Conservation (phyloP, 164 flowering plant genomes). For the Stephania yunnanensis region DNA sequence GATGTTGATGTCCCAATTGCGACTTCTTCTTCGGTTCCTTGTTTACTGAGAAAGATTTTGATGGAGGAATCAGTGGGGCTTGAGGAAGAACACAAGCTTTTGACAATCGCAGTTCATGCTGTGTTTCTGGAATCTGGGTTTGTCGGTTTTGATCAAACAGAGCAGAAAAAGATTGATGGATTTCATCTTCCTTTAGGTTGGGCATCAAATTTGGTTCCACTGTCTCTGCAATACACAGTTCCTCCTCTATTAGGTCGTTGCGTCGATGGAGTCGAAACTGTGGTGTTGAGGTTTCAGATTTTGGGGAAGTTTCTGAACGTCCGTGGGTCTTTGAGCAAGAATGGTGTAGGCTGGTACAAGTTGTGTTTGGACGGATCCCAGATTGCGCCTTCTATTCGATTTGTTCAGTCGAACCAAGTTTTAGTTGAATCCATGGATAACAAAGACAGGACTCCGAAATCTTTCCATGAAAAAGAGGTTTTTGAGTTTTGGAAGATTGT, state of each 20-base stretch:
- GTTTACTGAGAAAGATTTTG: constrained; percentile 48
- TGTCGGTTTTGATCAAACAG: constrained; percentile 36
- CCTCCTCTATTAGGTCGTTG: constrained; percentile 30
- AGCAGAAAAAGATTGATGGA: constrained; percentile 24
- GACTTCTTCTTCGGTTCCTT: constrained; percentile 3
- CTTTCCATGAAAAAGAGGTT: constrained; percentile 28
- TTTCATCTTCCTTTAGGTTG: constrained; percentile 38
- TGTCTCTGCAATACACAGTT: constrained; percentile 44
- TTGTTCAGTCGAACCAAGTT: constrained; percentile 25
- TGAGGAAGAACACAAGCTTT: constrained; percentile 21
- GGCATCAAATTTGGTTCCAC: constrained; percentile 24
- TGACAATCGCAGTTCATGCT: constrained; percentile 65
- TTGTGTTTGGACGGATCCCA: constrained; percentile 36
- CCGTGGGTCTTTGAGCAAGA: constrained; percentile 46
- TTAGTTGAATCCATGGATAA: background rate
- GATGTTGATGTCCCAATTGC: background rate
- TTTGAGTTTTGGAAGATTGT: constrained; percentile 75
- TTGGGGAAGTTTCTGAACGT: constrained; percentile 46
- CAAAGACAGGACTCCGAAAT: constrained; percentile 11
- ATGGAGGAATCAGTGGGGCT: constrained; percentile 26
- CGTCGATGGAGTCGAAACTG: constrained; percentile 19
- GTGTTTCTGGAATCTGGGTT: constrained; percentile 72
- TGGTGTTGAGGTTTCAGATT: constrained; percentile 48
- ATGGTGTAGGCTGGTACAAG: constrained; percentile 22
- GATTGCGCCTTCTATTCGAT: constrained; percentile 37